Base-by-base conservation (phyloP, 495 filamentous ascomycete genomes). In the Neurospora sp. region DNA sequence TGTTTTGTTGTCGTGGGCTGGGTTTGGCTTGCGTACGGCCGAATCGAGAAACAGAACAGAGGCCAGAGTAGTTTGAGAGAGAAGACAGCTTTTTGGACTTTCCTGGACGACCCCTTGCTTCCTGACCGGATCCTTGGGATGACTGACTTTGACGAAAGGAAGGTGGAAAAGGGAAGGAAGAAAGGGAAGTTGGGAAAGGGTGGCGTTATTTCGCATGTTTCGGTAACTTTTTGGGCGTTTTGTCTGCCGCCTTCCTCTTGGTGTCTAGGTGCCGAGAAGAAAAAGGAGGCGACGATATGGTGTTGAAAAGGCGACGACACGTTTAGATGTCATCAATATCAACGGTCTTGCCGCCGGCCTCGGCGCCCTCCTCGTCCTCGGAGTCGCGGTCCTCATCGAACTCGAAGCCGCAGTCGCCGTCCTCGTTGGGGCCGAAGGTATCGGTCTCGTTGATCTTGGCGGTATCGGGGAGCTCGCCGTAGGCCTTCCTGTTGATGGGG, bases 391-490 rank as follows among this genome's bases (percentile, higher is more conserved):
- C 96, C 82, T 91, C 91, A 80, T 91, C 91, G 85, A 93, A 93
- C 84, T 93, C 91, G 86, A 93, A 93, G 82, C 91, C 90, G 83
- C 91, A 92, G 76, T 93, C 91, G 80, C 91, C 91, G 74, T 91
- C 90, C 76, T 87, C 90, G 81, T 89, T 87, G 79, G 87, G 86
- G 68, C 86, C 86, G 82, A 94, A 97, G 75, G 94, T 96, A 83
- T 97, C 95, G 72, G 95, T 97, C 89, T 98, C 95, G 88, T 98
- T 98, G 88, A 98, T 98, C 92, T 98, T 98, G 80, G 96, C 96
- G 77, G 88, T 93, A 83, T 98, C 96, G 72, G 96, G 96, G 73
- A 99, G 88, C 85, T 99, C 96, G 80, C 96, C 96, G 79, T 97
- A 98, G 73, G 93, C 93, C 87, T 97, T 97, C 78, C 79, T 80